Evolutionary conservation across 192 early-diverging fungal species (phyloP).

Genomic region (Powellomyces hirtus): DNA sequence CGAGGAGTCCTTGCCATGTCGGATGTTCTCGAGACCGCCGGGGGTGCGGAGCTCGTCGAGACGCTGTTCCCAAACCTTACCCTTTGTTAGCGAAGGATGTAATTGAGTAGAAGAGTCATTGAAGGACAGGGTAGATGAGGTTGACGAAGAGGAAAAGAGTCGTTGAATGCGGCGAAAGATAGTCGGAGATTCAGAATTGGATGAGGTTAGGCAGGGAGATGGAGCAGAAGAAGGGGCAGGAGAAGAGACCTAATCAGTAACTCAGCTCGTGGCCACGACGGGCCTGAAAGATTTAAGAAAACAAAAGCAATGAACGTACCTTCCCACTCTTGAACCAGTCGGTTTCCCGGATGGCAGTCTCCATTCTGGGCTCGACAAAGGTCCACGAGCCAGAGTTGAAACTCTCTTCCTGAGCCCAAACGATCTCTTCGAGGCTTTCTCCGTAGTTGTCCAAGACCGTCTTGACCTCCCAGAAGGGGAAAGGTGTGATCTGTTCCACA

Average conservation of each 20-base stretch:
- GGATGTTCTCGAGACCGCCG: slow-evolving; percentile 48
- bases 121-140: slow-evolving; percentile 1
- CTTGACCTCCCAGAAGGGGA: slow-evolving; percentile 91
- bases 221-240: neutral
- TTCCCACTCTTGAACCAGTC: slow-evolving; percentile 64
- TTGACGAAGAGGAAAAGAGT: neutral
- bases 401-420: slow-evolving; percentile 96
- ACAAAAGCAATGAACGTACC: slow-evolving; percentile 37
- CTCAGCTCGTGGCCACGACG: neutral
- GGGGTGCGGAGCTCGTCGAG: slow-evolving; percentile 30
- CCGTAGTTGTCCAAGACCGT: slow-evolving; percentile 86
- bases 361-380: slow-evolving; percentile 83
- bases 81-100: slow-evolving; percentile 26
- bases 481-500: slow-evolving; percentile 91
- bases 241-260: slow-evolving; percentile 19
- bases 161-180: neutral
- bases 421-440: slow-evolving; percentile 73
- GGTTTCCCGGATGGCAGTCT: slow-evolving; percentile 75
- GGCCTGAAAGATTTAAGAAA: neutral
- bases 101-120: neutral
- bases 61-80: slow-evolving; percentile 34
- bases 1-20: slow-evolving; percentile 32
- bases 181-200: neutral
- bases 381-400: slow-evolving; percentile 92
- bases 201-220: slow-evolving; percentile 1